A percentile compares a stretch with the other conserved stretches of the same genome.
Conservation (phyloP, 495 filamentous ascomycete species). For the Physcia stellaris region DNA sequence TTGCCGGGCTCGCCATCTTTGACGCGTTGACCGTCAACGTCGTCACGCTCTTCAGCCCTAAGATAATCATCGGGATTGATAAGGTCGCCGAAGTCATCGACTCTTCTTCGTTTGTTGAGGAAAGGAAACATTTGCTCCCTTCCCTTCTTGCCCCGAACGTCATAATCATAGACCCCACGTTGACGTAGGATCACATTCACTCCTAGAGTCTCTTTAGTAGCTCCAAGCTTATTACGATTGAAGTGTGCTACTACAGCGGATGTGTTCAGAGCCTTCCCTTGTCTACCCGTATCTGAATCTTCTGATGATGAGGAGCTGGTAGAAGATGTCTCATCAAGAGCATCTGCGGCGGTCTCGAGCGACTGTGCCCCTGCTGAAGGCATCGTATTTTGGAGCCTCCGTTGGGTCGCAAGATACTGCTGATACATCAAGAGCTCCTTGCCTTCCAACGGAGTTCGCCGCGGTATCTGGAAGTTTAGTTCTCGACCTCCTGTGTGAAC, state of each 20-base stretch:
- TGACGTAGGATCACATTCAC: constrained; percentile 82
- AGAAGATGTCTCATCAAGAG: constrained; percentile 68
- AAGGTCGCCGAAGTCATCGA: constrained; percentile 84
- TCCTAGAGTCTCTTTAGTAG: constrained; percentile 76
- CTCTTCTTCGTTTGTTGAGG: constrained; percentile 61
- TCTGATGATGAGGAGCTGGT: constrained; percentile 72
- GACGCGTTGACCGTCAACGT: constrained; percentile 50
- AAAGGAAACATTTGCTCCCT: constrained; percentile 88
- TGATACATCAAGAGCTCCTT: constrained; percentile 72
- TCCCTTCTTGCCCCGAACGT: constrained; percentile 85
- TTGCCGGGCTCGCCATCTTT: constrained; percentile 27
- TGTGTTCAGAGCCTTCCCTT: constrained; percentile 83
- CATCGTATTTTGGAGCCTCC: constrained; percentile 63
- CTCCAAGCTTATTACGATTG: constrained; percentile 63
- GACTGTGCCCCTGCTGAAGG: constrained; percentile 49
- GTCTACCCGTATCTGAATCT: constrained; percentile 77
- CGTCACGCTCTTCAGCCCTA: constrained; percentile 83
- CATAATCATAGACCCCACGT: constrained; percentile 79
- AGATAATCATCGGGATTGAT: constrained; percentile 89
- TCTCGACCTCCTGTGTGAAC: constrained; percentile 51
- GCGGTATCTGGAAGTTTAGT: constrained; percentile 42
- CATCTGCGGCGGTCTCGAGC: constrained; percentile 59
- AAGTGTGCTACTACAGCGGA: constrained; percentile 69
- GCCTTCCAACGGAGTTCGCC: constrained; percentile 50
- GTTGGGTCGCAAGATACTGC: constrained; percentile 73